Evolutionary conservation across 352 stramenopile species (phyloP).

Genomic region (Phytopythium litorale): DNA sequence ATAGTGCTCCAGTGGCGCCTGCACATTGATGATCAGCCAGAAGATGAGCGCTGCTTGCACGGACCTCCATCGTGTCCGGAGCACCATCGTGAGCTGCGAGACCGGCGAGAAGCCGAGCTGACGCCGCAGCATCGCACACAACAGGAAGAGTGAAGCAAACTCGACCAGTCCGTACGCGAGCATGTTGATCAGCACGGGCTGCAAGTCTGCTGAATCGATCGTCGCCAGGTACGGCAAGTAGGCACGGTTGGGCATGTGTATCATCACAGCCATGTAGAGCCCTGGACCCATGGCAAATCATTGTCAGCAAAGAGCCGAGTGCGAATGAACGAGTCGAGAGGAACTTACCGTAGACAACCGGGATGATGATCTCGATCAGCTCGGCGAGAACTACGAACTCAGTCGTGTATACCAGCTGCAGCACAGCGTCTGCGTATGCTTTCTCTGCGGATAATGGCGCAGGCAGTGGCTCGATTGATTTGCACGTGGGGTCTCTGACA

Average conservation of each 20-base stretch:
- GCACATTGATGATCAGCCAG: neutral
- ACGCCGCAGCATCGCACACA: neutral
- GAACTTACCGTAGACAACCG: neutral
- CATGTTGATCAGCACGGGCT: neutral
- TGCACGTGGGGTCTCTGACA: neutral
- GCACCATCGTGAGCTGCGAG: constrained; percentile 1
- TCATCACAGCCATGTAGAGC: neutral
- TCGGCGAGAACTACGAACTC: neutral
- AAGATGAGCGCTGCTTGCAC: neutral
- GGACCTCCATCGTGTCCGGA: neutral
- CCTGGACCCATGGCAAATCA: neutral
- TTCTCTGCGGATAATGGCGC: neutral
- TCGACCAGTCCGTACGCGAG: neutral
- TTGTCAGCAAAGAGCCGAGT: neutral
- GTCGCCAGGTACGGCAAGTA: neutral
- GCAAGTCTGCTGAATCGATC: neutral
- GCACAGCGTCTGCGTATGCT: neutral
- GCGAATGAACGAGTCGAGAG: neutral
- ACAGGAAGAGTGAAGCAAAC: neutral
- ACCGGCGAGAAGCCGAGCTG: constrained; percentile 2
- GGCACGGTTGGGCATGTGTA: neutral
- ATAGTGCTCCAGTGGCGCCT: constrained; percentile 1
- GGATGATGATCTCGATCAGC: constrained; percentile 1
- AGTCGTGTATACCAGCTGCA: neutral
- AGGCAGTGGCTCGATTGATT: neutral